Percentiles rank a stretch among this genome's conserved stretches.
Evolutionary conservation across 345 rosid species (phyloP).

Genomic region (Lepidium sativum): DNA sequence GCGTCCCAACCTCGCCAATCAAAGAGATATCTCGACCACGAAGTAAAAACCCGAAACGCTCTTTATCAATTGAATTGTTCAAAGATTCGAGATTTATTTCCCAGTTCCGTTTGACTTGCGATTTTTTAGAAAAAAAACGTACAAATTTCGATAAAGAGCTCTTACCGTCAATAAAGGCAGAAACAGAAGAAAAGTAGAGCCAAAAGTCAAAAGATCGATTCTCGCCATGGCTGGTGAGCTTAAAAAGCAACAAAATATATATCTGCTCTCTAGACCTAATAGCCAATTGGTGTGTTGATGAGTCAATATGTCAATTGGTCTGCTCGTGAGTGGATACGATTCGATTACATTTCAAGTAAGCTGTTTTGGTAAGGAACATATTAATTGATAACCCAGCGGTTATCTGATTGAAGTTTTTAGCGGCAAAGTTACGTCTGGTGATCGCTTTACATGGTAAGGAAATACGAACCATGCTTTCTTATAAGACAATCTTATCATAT

Average conservation of each 20-base stretch:
- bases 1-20: background rate
- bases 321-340: background rate
- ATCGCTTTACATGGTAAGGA: background rate
- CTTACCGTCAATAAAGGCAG: slow-evolving; percentile 8
- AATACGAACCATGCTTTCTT: background rate
- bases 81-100: slow-evolving; percentile 15
- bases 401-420: background rate
- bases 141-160: background rate
- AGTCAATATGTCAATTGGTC: background rate
- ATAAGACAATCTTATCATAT: background rate
- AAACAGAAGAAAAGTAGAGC: slow-evolving; percentile 6
- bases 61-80: background rate
- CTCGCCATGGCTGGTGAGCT: slow-evolving; percentile 17
- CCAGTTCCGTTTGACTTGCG: background rate
- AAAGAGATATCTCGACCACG: background rate
- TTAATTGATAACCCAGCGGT: background rate
- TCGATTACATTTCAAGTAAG: background rate
- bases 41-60: background rate
- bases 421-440: background rate
- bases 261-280: background rate
- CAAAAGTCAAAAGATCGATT: background rate
- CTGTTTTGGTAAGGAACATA: no score
- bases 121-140: background rate
- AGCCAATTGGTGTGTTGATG: background rate
- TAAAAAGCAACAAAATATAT: background rate